phyloP scores from a whole-genome alignment of 139 green algal genomes.

The Chlorella ohadii region DNA sequence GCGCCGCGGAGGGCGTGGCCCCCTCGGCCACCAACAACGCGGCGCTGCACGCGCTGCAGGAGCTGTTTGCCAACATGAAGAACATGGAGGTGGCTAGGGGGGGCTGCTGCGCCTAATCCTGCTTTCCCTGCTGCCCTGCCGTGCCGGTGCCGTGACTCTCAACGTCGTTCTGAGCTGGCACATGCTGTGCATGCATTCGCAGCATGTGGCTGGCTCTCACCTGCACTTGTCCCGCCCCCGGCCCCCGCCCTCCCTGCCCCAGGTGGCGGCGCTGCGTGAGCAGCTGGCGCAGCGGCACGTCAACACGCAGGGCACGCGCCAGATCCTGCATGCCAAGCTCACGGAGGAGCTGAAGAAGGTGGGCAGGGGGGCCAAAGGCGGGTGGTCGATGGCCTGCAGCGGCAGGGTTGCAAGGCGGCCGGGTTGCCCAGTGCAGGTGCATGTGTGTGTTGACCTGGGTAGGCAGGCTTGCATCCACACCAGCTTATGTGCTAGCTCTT shows the following conservation, averaged over 20 bases:
- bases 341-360: conserved; percentile 25
- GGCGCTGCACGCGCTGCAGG: conserved; percentile 23
- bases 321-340: conserved; percentile 39
- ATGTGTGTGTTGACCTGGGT: too few species aligned
- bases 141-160: neutral
- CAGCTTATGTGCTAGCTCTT: too few species aligned
- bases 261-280: conserved; percentile 29
- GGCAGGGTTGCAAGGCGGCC: too few species aligned
- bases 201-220: too few species aligned
- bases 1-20: neutral
- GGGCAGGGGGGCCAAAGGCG: too few species aligned
- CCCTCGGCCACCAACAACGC: conserved; percentile 25
- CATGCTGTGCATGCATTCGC: too few species aligned
- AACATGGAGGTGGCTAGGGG: conserved; percentile 13
- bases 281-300: conserved; percentile 10
- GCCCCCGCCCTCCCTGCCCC: neutral
- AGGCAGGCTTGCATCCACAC: too few species aligned
- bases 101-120: neutral
- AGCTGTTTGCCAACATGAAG: conserved; percentile 3
- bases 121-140: neutral
- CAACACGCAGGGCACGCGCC: conserved; percentile 31
- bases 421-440: too few species aligned
- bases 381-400: too few species aligned
- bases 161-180: too few species aligned
- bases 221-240: too few species aligned